Evolutionary conservation across 2,329 filamentous ascomycete genomes (phyloP).

Genomic region (Venturia asperata): DNA sequence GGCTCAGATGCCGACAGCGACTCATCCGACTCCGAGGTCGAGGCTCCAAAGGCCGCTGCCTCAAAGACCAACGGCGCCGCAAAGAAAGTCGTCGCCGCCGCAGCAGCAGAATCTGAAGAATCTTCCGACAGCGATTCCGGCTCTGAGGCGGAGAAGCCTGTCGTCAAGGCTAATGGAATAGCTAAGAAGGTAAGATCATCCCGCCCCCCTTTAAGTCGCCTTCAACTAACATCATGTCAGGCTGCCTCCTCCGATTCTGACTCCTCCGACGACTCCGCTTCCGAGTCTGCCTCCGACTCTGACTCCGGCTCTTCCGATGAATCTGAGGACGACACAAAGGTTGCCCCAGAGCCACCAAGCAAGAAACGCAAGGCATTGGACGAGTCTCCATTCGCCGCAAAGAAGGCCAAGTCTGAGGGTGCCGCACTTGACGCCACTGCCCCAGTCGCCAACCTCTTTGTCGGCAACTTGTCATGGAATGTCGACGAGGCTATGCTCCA

Average conservation of each 20-base stretch:
- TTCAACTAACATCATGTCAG: conserved; percentile 21
- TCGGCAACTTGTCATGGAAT: conserved; percentile 86
- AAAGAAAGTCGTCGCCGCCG: conserved; percentile 23
- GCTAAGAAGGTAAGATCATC: conserved; percentile 26
- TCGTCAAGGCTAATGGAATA: conserved; percentile 30
- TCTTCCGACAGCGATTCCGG: conserved; percentile 24
- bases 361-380: conserved; percentile 64
- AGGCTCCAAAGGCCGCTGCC: conserved; percentile 20
- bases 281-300: conserved; percentile 33
- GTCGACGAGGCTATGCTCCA: conserved; percentile 76
- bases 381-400: conserved; percentile 43
- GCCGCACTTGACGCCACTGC: conserved; percentile 32
- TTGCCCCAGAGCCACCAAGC: conserved; percentile 30
- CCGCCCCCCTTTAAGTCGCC: background rate
- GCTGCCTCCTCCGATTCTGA: conserved; percentile 28
- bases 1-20: conserved; percentile 22
- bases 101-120: conserved; percentile 12
- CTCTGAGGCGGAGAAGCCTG: conserved; percentile 32
- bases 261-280: conserved; percentile 31
- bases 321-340: conserved; percentile 30
- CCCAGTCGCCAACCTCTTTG: conserved; percentile 65
- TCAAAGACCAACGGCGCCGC: conserved; percentile 30
- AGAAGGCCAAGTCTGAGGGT: conserved; percentile 61
- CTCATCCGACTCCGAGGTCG: conserved; percentile 24
- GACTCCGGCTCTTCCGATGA: conserved; percentile 21